These are phyloP conservation scores for Hymenoscyphus occultus DNA, from an alignment of 2,329 filamentous ascomycete genomes.

Conservation along the genomic window DNA sequence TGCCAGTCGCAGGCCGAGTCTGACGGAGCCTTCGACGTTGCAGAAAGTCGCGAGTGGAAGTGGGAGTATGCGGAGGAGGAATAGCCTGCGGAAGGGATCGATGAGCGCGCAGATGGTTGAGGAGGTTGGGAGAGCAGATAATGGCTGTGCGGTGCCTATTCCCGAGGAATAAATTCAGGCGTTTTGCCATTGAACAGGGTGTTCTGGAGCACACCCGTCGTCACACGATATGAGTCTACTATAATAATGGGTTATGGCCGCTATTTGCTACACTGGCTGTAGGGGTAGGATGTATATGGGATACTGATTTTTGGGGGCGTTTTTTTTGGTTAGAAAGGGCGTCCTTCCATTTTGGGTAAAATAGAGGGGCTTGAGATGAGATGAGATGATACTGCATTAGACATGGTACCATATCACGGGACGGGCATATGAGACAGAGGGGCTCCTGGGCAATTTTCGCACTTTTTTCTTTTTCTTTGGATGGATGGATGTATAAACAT, in stretches of 20 bases:
- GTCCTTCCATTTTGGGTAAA: not conserved
- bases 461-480: not conserved
- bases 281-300: not conserved
- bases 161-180: not conserved
- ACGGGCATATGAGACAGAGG: not conserved
- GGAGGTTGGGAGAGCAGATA: not conserved
- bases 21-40: slow-evolving; percentile 12
- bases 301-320: not conserved
- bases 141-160: not conserved
- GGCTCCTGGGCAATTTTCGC: not conserved
- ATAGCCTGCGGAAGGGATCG: not conserved
- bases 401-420: not conserved
- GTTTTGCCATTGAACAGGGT: not conserved
- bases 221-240: not conserved
- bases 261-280: not conserved
- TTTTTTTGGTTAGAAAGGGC: not conserved
- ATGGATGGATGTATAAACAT: not conserved
- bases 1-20: slow-evolving; percentile 18
- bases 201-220: not conserved
- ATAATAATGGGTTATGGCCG: not conserved
- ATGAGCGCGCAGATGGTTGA: not conserved
- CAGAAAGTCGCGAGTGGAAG: slow-evolving; percentile 14
- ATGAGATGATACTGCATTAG: not conserved
- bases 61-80: slow-evolving; percentile 7
- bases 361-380: not conserved